Conservation (phyloP, 352 stramenopile species). For the Pythium aristosporum region DNA sequence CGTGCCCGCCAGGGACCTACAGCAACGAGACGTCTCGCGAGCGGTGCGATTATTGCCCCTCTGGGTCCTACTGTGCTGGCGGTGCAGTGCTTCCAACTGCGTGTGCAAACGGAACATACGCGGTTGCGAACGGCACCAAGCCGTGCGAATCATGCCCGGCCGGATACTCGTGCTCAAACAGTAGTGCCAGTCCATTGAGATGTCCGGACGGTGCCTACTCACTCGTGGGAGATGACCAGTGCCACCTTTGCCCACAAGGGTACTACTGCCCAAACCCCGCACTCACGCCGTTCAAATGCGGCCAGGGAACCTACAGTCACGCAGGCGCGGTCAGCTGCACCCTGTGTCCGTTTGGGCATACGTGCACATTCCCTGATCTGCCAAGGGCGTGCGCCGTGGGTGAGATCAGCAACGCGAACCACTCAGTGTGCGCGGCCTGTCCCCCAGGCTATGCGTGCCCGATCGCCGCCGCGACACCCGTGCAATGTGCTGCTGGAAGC, state of each 20-base stretch:
- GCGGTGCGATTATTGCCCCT: conserved; percentile 37
- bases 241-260: conserved; percentile 38
- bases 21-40: conserved; percentile 24
- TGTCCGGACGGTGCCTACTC: conserved; percentile 44
- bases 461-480: conserved; percentile 30
- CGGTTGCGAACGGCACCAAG: conserved; percentile 18
- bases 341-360: conserved; percentile 47
- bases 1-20: conserved; percentile 43
- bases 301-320: conserved; percentile 24
- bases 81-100: conserved; percentile 26
- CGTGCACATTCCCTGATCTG: conserved; percentile 29
- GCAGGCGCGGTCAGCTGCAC: conserved; percentile 39
- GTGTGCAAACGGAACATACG: conserved; percentile 41
- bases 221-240: conserved; percentile 41
- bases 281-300: conserved; percentile 14
- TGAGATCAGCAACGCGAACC: conserved; percentile 43
- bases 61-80: conserved; percentile 45
- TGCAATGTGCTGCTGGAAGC: conserved; percentile 48
- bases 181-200: neutral
- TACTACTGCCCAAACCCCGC: conserved; percentile 26
- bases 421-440: conserved; percentile 45
- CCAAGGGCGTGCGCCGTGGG: conserved; percentile 38
- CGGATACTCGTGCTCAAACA: conserved; percentile 31
- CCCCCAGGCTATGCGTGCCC: conserved; percentile 51
- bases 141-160: conserved; percentile 45